Evolutionary conservation across 1,284 basidiomycete genomes (phyloP), one percentile per base, ranked within the genome.

Genomic region (Ceratorhiza oryzae-sativae): DNA sequence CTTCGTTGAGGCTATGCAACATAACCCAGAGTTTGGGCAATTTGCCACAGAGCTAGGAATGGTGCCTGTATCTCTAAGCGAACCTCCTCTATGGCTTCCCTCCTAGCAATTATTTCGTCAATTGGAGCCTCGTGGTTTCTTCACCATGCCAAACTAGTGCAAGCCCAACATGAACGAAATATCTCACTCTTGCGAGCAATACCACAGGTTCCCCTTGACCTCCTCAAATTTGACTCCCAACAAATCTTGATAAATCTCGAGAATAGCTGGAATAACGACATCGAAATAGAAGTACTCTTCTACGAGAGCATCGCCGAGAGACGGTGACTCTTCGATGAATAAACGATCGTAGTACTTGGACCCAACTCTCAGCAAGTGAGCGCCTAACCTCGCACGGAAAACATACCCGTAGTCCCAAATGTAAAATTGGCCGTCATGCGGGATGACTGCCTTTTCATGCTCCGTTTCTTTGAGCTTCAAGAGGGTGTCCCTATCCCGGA

Each of bases 211-310:
- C 25, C 81, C 82, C 73, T 88, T 86, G 61, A 89, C 83, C 76
- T 87, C 85, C 49, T 89, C 83, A 76, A 94, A 93, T 83, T 83
- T 83, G 42, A 95, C 91, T 13, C 89, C 85, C 15, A 95, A 85
- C 18, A 95, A 80, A 72, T 87, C 87, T 79, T 93, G 90, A 79
- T 95, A 95, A 77, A 94, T 92, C 30, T 87, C 82, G 53, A 95
- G 83, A 76, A 95, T 92, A 0, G 89, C 84, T 2, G 91, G 89
- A 3, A 94, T 90, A 49, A 95, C 91, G 23, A 88, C 85, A 1
- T 87, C 83, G 1, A 94, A 92, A 0, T 92, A 91, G 85, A 95
- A 93, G 79, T 93, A 93, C 77, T 94, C 90, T 80, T 94, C 93
- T 73, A 94, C 87, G 18, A 89, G 82, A 71, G 86, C 85, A 75